Evolutionary conservation across 2,329 filamentous ascomycete genomes (phyloP).

Genomic region (Hypoxylon sp.): DNA sequence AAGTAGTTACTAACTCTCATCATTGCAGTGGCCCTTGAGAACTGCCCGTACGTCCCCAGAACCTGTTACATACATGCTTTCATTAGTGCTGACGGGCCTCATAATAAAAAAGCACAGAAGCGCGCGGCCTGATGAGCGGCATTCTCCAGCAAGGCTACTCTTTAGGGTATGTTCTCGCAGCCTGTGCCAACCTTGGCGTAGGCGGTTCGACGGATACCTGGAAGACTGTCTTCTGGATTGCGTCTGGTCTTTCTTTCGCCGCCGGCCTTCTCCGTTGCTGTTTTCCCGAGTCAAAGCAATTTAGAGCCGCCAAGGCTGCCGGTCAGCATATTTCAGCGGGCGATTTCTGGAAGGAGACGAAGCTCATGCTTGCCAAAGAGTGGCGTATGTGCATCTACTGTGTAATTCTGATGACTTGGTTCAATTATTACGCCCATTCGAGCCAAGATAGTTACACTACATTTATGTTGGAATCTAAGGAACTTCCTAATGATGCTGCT

Average conservation of each 20-base stretch:
- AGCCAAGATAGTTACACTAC: constrained; percentile 87
- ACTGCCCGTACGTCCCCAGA: constrained; percentile 69
- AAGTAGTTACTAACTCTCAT: too few species aligned
- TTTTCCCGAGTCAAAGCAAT: constrained; percentile 83
- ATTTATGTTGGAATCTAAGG: constrained; percentile 82
- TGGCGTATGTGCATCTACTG: constrained; percentile 86
- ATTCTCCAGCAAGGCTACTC: constrained; percentile 88
- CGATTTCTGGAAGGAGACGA: constrained; percentile 78
- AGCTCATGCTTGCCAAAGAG: constrained; percentile 75
- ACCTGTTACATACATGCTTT: not conserved
- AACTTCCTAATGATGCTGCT: constrained; percentile 73
- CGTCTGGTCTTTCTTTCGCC: constrained; percentile 74
- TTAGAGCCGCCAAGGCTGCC: constrained; percentile 76
- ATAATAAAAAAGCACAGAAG: constrained; percentile 67
- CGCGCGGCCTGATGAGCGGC: constrained; percentile 84
- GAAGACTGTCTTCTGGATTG: constrained; percentile 84
- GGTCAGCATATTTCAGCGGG: constrained; percentile 66
- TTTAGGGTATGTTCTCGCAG: constrained; percentile 84
- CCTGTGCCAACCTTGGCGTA: constrained; percentile 80
- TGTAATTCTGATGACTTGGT: constrained; percentile 83
- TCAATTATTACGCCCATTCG: constrained; percentile 82
- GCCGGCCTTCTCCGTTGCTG: constrained; percentile 76
- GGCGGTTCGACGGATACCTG: constrained; percentile 74
- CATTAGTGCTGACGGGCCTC: constrained; percentile 5
- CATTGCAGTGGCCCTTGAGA: constrained; percentile 74